These are phyloP conservation scores for Toxoplasma gondii DNA, from an alignment of 169 alveolate genomes.

Conservation along the genomic window DNA sequence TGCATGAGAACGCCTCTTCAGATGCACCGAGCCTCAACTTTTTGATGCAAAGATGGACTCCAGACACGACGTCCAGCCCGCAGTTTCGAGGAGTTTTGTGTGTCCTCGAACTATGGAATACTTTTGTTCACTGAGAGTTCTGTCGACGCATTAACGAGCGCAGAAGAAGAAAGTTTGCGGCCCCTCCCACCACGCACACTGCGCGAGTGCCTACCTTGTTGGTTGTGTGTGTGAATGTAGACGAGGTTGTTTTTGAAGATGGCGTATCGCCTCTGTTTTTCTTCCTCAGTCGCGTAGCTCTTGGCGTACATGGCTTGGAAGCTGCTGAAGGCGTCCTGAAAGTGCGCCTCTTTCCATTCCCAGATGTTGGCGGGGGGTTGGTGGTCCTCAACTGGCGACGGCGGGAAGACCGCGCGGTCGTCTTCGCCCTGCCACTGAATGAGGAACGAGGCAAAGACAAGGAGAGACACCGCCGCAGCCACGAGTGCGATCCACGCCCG, in stretches of 20 bases:
- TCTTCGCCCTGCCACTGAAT: neutral
- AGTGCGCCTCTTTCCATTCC: conserved; percentile 42
- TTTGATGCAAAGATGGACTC: too few relatives aligned
- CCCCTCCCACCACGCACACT: too few relatives aligned
- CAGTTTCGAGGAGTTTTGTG: too few relatives aligned
- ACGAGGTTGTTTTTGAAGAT: conserved; percentile 66
- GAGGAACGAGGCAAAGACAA: neutral
- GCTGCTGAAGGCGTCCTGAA: conserved; percentile 45
- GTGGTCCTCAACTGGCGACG: neutral
- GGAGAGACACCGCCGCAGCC: neutral
- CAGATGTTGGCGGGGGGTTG: neutral
- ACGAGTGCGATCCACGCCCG: neutral
- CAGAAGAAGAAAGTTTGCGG: too few relatives aligned
- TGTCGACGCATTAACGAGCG: too few relatives aligned
- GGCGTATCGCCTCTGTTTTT: conserved; percentile 61
- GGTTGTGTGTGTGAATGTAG: conserved; percentile 65
- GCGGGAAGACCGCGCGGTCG: neutral
- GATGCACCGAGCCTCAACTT: too few relatives aligned
- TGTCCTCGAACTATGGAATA: too few relatives aligned
- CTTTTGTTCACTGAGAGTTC: too few relatives aligned
- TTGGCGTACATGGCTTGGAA: conserved; percentile 63
- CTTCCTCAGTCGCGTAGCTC: conserved; percentile 62
- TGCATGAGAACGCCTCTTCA: too few relatives aligned
- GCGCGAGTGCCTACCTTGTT: conserved; percentile 31
- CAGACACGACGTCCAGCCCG: too few relatives aligned